Evolutionary conservation across 768 basidiomycete genomes (phyloP).

Genomic region (Termitomyces sp.): DNA sequence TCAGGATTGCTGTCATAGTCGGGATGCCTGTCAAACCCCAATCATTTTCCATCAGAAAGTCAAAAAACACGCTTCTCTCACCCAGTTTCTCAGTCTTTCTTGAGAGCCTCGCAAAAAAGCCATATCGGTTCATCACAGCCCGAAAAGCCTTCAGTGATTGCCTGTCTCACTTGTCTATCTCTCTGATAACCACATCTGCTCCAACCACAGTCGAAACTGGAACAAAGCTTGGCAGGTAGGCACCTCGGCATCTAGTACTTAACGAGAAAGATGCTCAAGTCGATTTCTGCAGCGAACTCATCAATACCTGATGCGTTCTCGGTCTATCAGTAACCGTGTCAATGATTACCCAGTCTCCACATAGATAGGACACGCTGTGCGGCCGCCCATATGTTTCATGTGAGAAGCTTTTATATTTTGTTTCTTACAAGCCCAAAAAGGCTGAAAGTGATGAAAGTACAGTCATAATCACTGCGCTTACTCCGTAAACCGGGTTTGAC

Average conservation of each 20-base stretch:
- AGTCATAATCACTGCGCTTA: background rate
- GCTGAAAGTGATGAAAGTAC: background rate
- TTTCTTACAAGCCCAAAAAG: conserved; percentile 1
- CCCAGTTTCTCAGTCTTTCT: background rate
- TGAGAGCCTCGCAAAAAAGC: background rate
- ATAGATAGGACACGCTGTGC: conserved; percentile 7
- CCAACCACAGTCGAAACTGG: conserved; percentile 1
- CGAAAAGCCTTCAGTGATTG: background rate
- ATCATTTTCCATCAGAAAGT: background rate
- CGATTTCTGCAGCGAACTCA: background rate
- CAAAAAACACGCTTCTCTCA: background rate
- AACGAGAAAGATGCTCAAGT: background rate
- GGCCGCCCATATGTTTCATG: conserved; percentile 9
- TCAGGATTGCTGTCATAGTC: background rate
- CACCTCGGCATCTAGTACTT: background rate
- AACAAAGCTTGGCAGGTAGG: conserved; percentile 4
- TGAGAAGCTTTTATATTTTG: background rate
- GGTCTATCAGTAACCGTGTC: background rate
- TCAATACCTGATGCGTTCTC: conserved; percentile 3
- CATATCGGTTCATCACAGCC: background rate
- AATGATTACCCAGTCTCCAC: background rate
- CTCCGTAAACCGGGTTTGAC: conserved; percentile 5
- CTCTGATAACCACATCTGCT: background rate
- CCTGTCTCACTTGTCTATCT: background rate
- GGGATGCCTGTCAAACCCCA: background rate